Conservation (phyloP, 2,329 filamentous ascomycete genomes). For the Dactylellina sp. region DNA sequence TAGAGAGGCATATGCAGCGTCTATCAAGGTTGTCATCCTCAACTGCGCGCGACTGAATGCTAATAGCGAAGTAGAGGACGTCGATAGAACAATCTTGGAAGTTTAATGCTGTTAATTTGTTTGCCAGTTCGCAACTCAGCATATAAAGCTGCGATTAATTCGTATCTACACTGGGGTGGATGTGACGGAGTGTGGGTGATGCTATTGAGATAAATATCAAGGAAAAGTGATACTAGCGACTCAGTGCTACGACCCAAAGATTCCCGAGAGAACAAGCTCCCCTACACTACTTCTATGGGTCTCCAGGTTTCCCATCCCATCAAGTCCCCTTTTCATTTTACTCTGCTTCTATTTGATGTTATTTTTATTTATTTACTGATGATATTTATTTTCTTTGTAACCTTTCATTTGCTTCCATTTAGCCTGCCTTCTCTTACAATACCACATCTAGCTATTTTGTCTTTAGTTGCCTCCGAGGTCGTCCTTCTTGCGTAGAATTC, state of each 20-base stretch:
- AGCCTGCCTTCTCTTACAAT: slow-evolving; percentile 23
- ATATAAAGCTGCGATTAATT: not conserved
- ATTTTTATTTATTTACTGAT: not conserved
- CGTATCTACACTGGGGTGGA: not conserved
- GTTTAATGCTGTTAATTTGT: slow-evolving; percentile 39
- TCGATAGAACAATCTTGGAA: slow-evolving; percentile 66
- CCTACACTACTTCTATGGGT: no score
- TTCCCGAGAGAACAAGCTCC: no score
- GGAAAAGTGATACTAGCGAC: no score
- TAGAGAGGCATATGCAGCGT: slow-evolving; percentile 79
- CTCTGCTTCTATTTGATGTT: no score
- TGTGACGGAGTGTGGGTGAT: not conserved
- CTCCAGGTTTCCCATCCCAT: no score
- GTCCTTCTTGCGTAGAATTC: slow-evolving; percentile 82
- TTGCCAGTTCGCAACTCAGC: not conserved
- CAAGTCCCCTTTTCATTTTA: no score
- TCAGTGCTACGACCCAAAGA: no score
- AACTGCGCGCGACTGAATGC: slow-evolving; percentile 63
- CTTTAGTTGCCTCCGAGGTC: slow-evolving; percentile 72
- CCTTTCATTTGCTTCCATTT: slow-evolving; percentile 8
- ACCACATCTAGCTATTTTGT: not conserved
- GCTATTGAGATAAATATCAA: no score
- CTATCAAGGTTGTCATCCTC: slow-evolving; percentile 78
- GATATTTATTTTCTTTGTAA: slow-evolving; percentile 18
- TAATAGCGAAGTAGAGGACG: slow-evolving; percentile 66